Percentiles rank a stretch among this genome's conserved stretches.
Evolutionary conservation across 805 yeast genomes (phyloP).

Genomic region (Schwanniomyces sp.): DNA sequence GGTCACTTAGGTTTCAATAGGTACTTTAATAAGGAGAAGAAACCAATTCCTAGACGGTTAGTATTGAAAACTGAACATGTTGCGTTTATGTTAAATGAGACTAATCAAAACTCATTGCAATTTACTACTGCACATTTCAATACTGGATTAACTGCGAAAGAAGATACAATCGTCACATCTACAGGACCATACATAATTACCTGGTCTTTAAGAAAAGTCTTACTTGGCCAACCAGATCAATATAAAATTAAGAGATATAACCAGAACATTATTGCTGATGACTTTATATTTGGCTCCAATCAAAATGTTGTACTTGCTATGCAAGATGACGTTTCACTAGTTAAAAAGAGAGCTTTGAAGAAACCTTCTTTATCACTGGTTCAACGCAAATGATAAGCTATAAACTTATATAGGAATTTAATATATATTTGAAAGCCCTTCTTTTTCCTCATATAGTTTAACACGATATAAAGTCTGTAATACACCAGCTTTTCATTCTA

Average conservation of each 20-base stretch:
- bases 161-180: slow-evolving; percentile 72
- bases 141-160: slow-evolving; percentile 61
- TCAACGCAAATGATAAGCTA: neutral
- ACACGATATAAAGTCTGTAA: too few relatives aligned
- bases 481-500: too few relatives aligned
- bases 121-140: slow-evolving; percentile 81
- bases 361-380: slow-evolving; percentile 34
- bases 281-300: slow-evolving; percentile 73
- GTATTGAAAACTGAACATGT: slow-evolving; percentile 71
- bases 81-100: slow-evolving; percentile 55
- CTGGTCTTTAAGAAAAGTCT: slow-evolving; percentile 69
- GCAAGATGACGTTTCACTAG: slow-evolving; percentile 75
- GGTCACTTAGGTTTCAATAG: slow-evolving; percentile 64
- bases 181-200: slow-evolving; percentile 80
- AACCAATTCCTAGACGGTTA: slow-evolving; percentile 69
- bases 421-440: neutral
- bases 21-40: slow-evolving; percentile 61
- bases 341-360: slow-evolving; percentile 57
- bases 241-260: slow-evolving; percentile 65
- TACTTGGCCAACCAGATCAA: slow-evolving; percentile 44
- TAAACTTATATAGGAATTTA: neutral
- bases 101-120: slow-evolving; percentile 46
- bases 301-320: slow-evolving; percentile 71
- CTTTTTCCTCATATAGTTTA: too few relatives aligned
- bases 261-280: slow-evolving; percentile 68